These are phyloP conservation scores for Mortierella sp. DNA, from an alignment of 371 early-diverging fungal species.

Conservation along the genomic window DNA sequence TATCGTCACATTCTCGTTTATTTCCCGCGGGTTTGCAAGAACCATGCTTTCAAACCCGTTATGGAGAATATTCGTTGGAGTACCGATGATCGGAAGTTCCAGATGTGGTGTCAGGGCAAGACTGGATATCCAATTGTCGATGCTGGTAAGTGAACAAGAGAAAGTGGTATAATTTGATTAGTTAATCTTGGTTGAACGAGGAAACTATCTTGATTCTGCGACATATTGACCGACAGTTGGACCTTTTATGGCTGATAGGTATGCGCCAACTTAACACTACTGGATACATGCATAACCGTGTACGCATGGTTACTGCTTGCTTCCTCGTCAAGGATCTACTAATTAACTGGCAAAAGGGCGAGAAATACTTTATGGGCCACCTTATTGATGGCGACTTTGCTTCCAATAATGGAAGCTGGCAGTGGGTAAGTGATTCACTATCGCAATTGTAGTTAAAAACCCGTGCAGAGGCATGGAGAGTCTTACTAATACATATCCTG, in stretches of 20 bases:
- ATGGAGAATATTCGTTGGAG: constrained; percentile 60
- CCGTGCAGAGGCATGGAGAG: neutral
- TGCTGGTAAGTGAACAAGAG: constrained; percentile 56
- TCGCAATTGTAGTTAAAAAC: neutral
- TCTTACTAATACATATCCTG: neutral
- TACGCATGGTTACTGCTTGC: constrained; percentile 73
- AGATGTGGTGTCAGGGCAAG: constrained; percentile 74
- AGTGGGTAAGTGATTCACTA: constrained; percentile 62
- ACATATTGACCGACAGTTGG: neutral
- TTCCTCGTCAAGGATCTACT: constrained; percentile 79
- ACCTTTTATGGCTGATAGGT: constrained; percentile 28
- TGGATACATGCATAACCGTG: constrained; percentile 77
- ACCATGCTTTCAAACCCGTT: constrained; percentile 64
- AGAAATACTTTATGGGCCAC: constrained; percentile 69
- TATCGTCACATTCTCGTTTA: constrained; percentile 70
- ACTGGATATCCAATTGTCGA: constrained; percentile 83
- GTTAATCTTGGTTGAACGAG: neutral
- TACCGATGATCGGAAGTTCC: constrained; percentile 56
- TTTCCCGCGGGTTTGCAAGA: constrained; percentile 72
- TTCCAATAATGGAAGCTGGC: constrained; percentile 83
- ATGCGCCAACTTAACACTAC: constrained; percentile 67
- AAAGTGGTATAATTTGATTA: too few relatives aligned
- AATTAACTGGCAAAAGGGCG: constrained; percentile 78
- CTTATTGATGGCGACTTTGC: constrained; percentile 79
- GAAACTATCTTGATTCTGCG: neutral